A percentile compares a stretch with the other conserved stretches of the same genome.
These are phyloP conservation scores for Globisporangium solare DNA, from an alignment of 352 stramenopile species.

Conservation along the genomic window DNA sequence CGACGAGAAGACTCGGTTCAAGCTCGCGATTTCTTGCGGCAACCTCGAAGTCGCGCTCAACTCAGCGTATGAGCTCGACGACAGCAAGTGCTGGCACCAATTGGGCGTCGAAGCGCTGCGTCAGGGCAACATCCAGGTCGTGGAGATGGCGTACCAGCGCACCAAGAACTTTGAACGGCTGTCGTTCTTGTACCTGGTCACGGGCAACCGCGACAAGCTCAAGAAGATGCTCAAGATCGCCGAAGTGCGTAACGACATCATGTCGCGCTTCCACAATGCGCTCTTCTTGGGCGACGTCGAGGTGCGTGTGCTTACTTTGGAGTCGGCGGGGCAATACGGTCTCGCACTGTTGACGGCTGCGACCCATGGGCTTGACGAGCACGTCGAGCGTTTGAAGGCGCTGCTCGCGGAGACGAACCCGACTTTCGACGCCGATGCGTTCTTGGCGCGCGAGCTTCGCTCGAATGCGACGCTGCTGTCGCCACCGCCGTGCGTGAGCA, in stretches of 20 bases:
- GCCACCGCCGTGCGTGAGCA: conserved; percentile 91
- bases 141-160: conserved; percentile 99
- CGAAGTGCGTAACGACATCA: conserved; percentile 97
- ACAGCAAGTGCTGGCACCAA: conserved; percentile 96
- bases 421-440: conserved; percentile 58
- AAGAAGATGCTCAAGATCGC: conserved; percentile 99
- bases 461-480: conserved; percentile 84
- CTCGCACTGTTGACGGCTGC: conserved; percentile 96
- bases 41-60: conserved; percentile 99
- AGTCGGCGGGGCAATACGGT: conserved; percentile 94
- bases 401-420: conserved; percentile 90
- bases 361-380: conserved; percentile 94
- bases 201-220: conserved; percentile 98
- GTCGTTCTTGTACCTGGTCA: conserved; percentile 98
- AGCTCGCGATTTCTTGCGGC: conserved; percentile 97
- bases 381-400: conserved; percentile 91
- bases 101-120: conserved; percentile 96
- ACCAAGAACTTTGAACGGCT: conserved; percentile 99
- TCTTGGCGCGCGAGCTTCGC: conserved; percentile 61
- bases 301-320: conserved; percentile 94
- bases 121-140: conserved; percentile 98
- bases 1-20: conserved; percentile 98
- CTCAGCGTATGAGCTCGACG: conserved; percentile 93
- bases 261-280: conserved; percentile 98
- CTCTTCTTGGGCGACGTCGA: conserved; percentile 96